A percentile compares a stretch with the other conserved stretches of the same genome.
These are phyloP conservation scores for Nematodospora valgi DNA, from an alignment of 805 yeast species.

Conservation along the genomic window DNA sequence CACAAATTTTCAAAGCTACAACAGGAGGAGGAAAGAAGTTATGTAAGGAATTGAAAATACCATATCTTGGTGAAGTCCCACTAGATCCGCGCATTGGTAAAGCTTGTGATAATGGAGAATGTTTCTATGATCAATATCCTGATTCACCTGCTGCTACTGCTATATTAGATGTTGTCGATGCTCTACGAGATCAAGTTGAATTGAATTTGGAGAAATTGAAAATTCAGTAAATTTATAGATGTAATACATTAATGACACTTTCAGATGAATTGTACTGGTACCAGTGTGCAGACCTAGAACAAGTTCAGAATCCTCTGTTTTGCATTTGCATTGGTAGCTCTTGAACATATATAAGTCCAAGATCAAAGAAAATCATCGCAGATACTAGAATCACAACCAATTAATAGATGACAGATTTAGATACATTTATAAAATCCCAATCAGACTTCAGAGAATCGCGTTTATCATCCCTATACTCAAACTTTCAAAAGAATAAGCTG, in stretches of 20 bases:
- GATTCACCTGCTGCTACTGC: constrained; percentile 93
- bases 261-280: too few species aligned
- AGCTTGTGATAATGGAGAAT: constrained; percentile 82
- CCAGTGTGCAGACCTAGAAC: too few species aligned
- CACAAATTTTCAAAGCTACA: constrained; percentile 87
- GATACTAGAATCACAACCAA: too few species aligned
- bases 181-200: constrained; percentile 55
- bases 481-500: constrained; percentile 26
- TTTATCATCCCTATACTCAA: constrained; percentile 33
- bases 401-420: too few species aligned
- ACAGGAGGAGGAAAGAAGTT: constrained; percentile 93
- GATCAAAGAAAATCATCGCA: too few species aligned
- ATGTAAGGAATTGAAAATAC: constrained; percentile 73
- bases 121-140: constrained; percentile 77
- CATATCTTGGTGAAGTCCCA: constrained; percentile 89
- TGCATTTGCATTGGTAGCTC: too few species aligned
- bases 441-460: constrained; percentile 25
- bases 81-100: constrained; percentile 92
- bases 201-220: constrained; percentile 8
- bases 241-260: too few species aligned
- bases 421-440: constrained; percentile 13
- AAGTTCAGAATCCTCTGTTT: too few species aligned
- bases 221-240: neutral
- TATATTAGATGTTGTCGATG: constrained; percentile 77
- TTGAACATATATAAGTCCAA: too few species aligned